These are phyloP conservation scores for Pichia manshurica DNA, from an alignment of 805 yeast species.

Conservation along the genomic window DNA sequence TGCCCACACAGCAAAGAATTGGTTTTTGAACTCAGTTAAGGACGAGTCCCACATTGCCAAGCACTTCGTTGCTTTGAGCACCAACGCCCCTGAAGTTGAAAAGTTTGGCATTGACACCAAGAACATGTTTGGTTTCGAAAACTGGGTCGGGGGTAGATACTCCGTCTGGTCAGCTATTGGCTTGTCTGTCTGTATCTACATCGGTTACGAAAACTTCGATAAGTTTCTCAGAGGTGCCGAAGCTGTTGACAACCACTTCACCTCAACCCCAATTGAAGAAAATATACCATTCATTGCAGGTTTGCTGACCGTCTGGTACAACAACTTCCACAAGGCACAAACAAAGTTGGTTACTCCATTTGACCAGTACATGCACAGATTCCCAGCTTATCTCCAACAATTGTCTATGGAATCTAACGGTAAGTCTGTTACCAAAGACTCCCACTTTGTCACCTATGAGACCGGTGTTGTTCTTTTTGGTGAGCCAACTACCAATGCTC, in stretches of 20 bases:
- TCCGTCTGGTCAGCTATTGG: slow-evolving; percentile 99
- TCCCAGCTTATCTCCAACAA: slow-evolving; percentile 99
- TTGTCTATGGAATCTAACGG: slow-evolving; percentile 99
- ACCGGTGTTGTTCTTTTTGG: slow-evolving; percentile 96
- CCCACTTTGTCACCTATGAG: slow-evolving; percentile 86
- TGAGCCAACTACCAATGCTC: slow-evolving; percentile 98
- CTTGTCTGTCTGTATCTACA: slow-evolving; percentile 86
- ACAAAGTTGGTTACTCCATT: slow-evolving; percentile 98
- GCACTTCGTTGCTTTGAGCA: slow-evolving; percentile 95
- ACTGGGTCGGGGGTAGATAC: slow-evolving; percentile 99
- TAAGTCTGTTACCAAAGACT: slow-evolving; percentile 91
- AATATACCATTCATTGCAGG: slow-evolving; percentile 95
- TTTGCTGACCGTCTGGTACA: slow-evolving; percentile 93
- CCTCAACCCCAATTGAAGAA: slow-evolving; percentile 73
- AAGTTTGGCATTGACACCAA: slow-evolving; percentile 96
- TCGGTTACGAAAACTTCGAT: slow-evolving; percentile 93
- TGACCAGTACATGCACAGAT: slow-evolving; percentile 97
- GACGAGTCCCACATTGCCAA: slow-evolving; percentile 76
- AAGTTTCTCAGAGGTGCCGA: slow-evolving; percentile 94
- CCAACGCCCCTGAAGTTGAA: slow-evolving; percentile 85
- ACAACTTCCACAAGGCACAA: slow-evolving; percentile 96
- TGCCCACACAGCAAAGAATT: slow-evolving; percentile 89
- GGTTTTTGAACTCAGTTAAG: slow-evolving; percentile 70
- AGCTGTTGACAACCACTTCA: slow-evolving; percentile 91
- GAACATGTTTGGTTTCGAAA: slow-evolving; percentile 98